These are phyloP conservation scores for Nakataea oryzae DNA, from an alignment of 2,329 filamentous ascomycete species.

Conservation along the genomic window DNA sequence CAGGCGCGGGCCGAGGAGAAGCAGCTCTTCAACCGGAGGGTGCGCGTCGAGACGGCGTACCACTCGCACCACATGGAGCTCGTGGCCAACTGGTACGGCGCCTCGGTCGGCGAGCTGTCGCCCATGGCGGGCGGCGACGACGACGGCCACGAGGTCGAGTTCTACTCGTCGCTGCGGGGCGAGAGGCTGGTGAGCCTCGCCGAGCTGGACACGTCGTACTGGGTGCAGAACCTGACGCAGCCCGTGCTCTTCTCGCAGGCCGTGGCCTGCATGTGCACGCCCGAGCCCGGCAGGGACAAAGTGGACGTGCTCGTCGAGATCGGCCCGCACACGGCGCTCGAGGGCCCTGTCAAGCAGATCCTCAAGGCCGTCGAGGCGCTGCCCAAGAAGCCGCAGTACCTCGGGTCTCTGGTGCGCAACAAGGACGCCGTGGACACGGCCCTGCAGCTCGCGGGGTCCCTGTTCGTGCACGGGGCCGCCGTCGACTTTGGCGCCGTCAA, in stretches of 20 bases:
- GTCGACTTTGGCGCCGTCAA: conserved; percentile 4
- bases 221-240: conserved; percentile 18
- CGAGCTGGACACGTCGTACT: conserved; percentile 14
- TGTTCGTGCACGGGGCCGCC: conserved; percentile 2
- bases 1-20: conserved; percentile 5
- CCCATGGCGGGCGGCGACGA: not conserved
- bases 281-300: conserved; percentile 3
- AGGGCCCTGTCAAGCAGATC: conserved; percentile 13
- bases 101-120: conserved; percentile 5
- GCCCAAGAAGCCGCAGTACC: conserved; percentile 18
- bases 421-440: conserved; percentile 6
- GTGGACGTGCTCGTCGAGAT: conserved; percentile 13
- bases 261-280: conserved; percentile 9
- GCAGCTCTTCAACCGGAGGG: conserved; percentile 17
- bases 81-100: conserved; percentile 13
- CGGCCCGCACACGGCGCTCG: conserved; percentile 16
- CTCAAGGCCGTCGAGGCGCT: conserved; percentile 5
- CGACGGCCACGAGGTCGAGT: conserved; percentile 3
- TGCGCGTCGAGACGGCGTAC: conserved; percentile 23
- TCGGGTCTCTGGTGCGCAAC: conserved; percentile 22
- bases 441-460: conserved; percentile 1
- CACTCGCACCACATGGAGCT: conserved; percentile 23
- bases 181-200: conserved; percentile 2
- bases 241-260: conserved; percentile 17
- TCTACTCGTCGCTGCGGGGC: conserved; percentile 14